Conservation (phyloP, 768 basidiomycete genomes). For the Paxillus rubicundulus region DNA sequence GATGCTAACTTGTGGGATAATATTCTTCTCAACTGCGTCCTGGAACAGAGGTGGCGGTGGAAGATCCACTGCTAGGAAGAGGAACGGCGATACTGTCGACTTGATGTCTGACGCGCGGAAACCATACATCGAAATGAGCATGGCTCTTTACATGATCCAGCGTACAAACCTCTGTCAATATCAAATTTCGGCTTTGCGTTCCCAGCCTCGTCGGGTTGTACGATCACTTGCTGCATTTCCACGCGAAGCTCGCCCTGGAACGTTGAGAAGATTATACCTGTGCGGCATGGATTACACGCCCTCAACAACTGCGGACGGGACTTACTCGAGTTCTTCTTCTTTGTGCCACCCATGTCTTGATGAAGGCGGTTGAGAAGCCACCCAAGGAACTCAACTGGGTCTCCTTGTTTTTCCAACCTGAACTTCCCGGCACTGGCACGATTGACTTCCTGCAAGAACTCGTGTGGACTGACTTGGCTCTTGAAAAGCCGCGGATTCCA, state of each 20-base stretch:
- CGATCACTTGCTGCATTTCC: constrained; percentile 90
- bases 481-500: constrained; percentile 99
- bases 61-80: constrained; percentile 93
- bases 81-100: constrained; percentile 80
- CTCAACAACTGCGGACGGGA: constrained; percentile 17
- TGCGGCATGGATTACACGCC: constrained; percentile 16
- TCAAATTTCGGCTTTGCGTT: constrained; percentile 89
- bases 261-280: constrained; percentile 87
- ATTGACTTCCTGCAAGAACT: constrained; percentile 95
- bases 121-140: constrained; percentile 19
- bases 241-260: constrained; percentile 94
- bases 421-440: constrained; percentile 88
- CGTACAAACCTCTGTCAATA: constrained; percentile 78
- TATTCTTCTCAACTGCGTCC: constrained; percentile 94
- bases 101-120: constrained; percentile 68
- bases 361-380: constrained; percentile 96
- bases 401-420: constrained; percentile 90
- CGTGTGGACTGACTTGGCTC: constrained; percentile 97
- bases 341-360: constrained; percentile 92
- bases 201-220: constrained; percentile 72
- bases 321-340: constrained; percentile 86
- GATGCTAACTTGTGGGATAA: constrained; percentile 96
- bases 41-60: constrained; percentile 98
- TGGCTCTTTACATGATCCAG: constrained; percentile 2
- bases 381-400: constrained; percentile 92